Evolutionary conservation across 306 rosid species (phyloP).

Genomic region (Acacia crassicarpa): DNA sequence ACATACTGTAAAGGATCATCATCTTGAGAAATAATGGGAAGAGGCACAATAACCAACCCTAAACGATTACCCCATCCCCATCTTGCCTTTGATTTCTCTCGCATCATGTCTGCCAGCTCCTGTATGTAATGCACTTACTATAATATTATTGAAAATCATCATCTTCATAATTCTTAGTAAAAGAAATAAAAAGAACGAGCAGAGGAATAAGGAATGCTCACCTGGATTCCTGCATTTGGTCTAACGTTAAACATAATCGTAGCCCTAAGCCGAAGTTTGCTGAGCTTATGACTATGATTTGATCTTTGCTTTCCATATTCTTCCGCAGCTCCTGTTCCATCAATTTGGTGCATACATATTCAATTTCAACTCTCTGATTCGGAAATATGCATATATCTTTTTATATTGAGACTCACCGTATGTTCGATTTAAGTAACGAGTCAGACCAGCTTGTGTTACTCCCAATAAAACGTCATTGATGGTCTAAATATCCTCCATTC

Average conservation of each 20-base stretch:
- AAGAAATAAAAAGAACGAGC: not conserved
- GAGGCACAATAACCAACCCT: conserved; percentile 51
- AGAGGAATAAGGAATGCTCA: conserved; percentile 4
- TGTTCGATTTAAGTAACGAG: conserved; percentile 49
- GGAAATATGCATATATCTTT: too few relatives aligned
- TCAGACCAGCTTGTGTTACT: conserved; percentile 62
- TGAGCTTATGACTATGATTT: not conserved
- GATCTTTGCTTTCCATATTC: not conserved
- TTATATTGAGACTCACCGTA: conserved; percentile 36
- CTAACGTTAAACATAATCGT: conserved; percentile 59
- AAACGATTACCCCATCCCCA: conserved; percentile 85
- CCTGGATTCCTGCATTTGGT: conserved; percentile 66
- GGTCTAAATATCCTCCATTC: conserved; percentile 39
- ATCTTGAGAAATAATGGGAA: conserved; percentile 40
- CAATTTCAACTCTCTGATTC: not conserved
- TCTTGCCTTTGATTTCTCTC: conserved; percentile 51
- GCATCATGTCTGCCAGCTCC: conserved; percentile 71
- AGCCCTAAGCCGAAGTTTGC: conserved; percentile 51
- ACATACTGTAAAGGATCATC: conserved; percentile 60
- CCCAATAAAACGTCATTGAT: conserved; percentile 66
- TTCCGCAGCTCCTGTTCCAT: conserved; percentile 10
- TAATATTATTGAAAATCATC: not conserved
- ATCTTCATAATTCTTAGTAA: not conserved
- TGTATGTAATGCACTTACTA: not conserved
- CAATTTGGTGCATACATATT: not conserved